A percentile compares a stretch with the other conserved stretches of the same genome.
These are phyloP conservation scores for Phytophthora colocasiae DNA, from an alignment of 352 stramenopile genomes.

Conservation along the genomic window DNA sequence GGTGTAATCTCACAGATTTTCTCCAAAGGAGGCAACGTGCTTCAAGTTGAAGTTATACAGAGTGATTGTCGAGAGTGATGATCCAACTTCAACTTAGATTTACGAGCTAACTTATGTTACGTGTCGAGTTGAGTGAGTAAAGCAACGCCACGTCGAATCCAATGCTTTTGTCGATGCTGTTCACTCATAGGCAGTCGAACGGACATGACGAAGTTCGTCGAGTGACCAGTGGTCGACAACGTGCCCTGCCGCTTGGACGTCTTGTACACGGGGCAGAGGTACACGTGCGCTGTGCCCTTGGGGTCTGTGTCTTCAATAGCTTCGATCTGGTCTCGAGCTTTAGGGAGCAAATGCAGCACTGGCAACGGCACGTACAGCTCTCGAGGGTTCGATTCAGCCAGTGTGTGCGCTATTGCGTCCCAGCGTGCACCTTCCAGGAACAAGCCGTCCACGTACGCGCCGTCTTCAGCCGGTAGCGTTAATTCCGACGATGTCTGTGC, in stretches of 20 bases:
- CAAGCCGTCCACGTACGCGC: constrained; percentile 89
- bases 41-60: neutral
- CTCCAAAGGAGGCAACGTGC: constrained; percentile 92
- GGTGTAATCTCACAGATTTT: constrained; percentile 94
- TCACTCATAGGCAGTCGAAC: constrained; percentile 91
- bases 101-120: constrained; percentile 19
- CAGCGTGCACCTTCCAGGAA: constrained; percentile 93
- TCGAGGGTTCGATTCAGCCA: constrained; percentile 84
- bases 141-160: constrained; percentile 95
- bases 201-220: constrained; percentile 97
- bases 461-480: constrained; percentile 76
- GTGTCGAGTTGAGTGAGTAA: constrained; percentile 95
- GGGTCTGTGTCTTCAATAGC: constrained; percentile 90
- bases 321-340: constrained; percentile 83
- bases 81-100: constrained; percentile 1
- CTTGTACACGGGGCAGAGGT: constrained; percentile 94
- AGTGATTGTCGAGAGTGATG: neutral
- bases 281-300: constrained; percentile 91
- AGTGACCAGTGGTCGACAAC: constrained; percentile 94
- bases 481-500: constrained; percentile 46
- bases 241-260: constrained; percentile 91
- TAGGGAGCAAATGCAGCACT: constrained; percentile 87
- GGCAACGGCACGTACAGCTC: constrained; percentile 91
- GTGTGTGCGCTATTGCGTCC: constrained; percentile 66
- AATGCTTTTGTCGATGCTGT: constrained; percentile 93